These are phyloP conservation scores for Backusella tuberculispora DNA, from an alignment of 192 early-diverging fungal genomes.

Conservation along the genomic window DNA sequence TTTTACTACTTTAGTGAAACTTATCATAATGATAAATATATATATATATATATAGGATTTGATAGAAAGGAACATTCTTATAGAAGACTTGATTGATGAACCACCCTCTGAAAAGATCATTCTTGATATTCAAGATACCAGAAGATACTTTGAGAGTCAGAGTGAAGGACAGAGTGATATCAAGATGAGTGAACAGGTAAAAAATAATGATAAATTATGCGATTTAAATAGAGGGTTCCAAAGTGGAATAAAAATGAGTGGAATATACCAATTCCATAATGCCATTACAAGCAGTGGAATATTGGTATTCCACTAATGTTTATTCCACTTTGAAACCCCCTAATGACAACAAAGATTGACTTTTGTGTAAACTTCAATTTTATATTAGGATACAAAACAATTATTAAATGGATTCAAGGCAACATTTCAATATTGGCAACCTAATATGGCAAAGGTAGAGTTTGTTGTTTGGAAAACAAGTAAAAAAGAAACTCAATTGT, in stretches of 20 bases:
- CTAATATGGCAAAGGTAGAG: slow-evolving; percentile 35
- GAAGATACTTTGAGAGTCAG: slow-evolving; percentile 79
- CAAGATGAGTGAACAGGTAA: slow-evolving; percentile 30
- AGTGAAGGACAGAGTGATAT: slow-evolving; percentile 33
- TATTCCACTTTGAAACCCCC: too few species aligned
- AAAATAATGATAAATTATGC: background rate
- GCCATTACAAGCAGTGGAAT: too few species aligned
- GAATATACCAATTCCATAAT: too few species aligned
- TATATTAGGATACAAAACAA: slow-evolving; percentile 16
- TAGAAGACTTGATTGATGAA: slow-evolving; percentile 70
- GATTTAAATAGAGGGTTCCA: background rate
- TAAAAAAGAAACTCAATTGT: too few species aligned
- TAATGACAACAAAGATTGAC: too few species aligned
- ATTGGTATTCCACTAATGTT: too few species aligned
- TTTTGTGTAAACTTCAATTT: too few species aligned
- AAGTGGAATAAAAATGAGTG: too few species aligned
- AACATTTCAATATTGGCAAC: slow-evolving; percentile 36
- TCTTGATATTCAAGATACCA: slow-evolving; percentile 76
- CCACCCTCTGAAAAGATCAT: slow-evolving; percentile 51
- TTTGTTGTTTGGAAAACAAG: background rate
- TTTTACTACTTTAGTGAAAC: slow-evolving; percentile 21
- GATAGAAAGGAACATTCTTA: slow-evolving; percentile 60
- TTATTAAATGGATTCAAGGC: slow-evolving; percentile 24
- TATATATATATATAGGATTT: slow-evolving; percentile 46
- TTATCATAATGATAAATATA: too few species aligned